Conservation (phyloP, 106 monocot genomes). For the Amphibolis antarctica region DNA sequence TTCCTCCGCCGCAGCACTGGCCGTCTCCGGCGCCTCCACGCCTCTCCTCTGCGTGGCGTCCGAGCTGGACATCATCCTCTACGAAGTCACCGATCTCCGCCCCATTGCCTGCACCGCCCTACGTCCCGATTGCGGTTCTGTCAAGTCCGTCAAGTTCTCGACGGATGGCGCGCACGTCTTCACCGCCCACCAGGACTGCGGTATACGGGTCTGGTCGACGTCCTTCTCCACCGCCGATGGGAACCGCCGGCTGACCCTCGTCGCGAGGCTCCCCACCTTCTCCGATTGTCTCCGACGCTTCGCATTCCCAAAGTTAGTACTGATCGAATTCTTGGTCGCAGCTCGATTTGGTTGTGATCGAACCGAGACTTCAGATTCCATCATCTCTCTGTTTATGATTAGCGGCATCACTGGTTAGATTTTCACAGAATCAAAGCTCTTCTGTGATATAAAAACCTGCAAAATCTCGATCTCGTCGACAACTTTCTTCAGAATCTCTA, state of each 20-base stretch:
- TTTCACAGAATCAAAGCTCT: neutral
- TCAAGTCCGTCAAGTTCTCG: constrained; percentile 37
- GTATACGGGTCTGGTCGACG: constrained; percentile 45
- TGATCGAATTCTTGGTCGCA: neutral
- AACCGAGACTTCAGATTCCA: too few relatives aligned
- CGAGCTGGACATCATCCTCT: constrained; percentile 21
- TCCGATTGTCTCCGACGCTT: constrained; percentile 44
- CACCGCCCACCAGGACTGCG: constrained; percentile 73
- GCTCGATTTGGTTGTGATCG: too few relatives aligned
- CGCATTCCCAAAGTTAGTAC: constrained; percentile 29
- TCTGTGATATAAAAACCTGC: constrained; percentile 15
- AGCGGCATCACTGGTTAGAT: too few relatives aligned
- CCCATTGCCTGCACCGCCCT: constrained; percentile 14
- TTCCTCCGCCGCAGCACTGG: constrained; percentile 11
- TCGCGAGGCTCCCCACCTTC: constrained; percentile 47
- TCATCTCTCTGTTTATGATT: too few relatives aligned
- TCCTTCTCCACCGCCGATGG: constrained; percentile 2
- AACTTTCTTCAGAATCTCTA: too few relatives aligned
- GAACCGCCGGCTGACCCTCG: constrained; percentile 16
- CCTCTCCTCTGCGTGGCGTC: constrained; percentile 34
- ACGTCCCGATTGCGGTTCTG: constrained; percentile 30
- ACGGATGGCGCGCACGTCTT: constrained; percentile 17
- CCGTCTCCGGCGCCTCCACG: constrained; percentile 15
- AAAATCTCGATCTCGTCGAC: neutral
- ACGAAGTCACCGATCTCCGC: constrained; percentile 22